A percentile compares a stretch with the other conserved stretches of the same genome.
These are phyloP conservation scores for Blastocystis sp. DNA, from an alignment of 352 stramenopile genomes.

Conservation along the genomic window DNA sequence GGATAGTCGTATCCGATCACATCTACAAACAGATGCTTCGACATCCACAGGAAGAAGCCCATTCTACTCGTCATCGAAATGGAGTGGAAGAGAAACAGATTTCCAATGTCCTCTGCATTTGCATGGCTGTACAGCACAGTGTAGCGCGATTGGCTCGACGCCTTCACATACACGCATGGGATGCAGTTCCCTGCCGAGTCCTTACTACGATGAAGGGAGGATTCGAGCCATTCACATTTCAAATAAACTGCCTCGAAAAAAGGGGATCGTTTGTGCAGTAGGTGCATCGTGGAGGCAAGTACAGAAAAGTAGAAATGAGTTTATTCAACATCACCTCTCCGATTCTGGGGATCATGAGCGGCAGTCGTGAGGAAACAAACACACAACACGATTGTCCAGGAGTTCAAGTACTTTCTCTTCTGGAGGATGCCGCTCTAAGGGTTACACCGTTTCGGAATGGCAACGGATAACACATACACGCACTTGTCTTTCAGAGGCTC, in stretches of 20 bases:
- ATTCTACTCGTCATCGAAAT: not conserved
- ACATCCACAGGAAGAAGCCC: slow-evolving; percentile 7
- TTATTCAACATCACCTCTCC: not conserved
- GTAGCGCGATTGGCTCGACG: not conserved
- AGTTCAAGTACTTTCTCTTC: slow-evolving; percentile 39
- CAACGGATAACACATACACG: not conserved
- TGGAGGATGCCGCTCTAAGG: slow-evolving; percentile 11
- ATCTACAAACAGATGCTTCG: not conserved
- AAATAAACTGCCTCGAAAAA: slow-evolving; percentile 15
- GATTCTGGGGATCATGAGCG: not conserved
- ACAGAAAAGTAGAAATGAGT: slow-evolving; percentile 12
- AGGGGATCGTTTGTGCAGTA: not conserved
- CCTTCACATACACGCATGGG: slow-evolving; percentile 20
- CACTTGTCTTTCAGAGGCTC: not conserved
- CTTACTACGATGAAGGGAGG: not conserved
- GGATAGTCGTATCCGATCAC: slow-evolving; percentile 61
- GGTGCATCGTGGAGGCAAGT: slow-evolving; percentile 1
- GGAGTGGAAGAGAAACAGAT: not conserved
- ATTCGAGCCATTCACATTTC: not conserved
- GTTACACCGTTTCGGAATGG: not conserved
- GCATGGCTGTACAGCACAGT: slow-evolving; percentile 58
- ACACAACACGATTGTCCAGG: slow-evolving; percentile 10
- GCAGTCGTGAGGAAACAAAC: slow-evolving; percentile 2
- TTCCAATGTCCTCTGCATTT: slow-evolving; percentile 62
- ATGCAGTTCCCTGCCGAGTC: not conserved